Evolutionary conservation across 1,284 basidiomycete species (phyloP).

Genomic region (Mycena sp.): DNA sequence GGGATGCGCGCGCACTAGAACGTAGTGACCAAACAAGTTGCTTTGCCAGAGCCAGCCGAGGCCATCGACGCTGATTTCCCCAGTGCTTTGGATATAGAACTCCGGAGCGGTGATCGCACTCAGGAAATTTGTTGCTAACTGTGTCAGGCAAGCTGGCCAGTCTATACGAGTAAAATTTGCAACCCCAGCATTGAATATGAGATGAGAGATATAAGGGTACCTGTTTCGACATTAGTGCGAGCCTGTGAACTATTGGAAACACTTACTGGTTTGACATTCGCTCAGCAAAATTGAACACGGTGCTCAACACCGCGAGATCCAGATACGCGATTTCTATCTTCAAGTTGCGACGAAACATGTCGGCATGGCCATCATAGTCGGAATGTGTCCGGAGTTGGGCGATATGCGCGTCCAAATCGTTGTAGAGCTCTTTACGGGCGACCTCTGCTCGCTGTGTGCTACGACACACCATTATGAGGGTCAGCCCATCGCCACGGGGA

Average conservation of each 20-base stretch:
- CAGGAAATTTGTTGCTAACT: constrained; percentile 61
- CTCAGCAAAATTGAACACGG: constrained; percentile 72
- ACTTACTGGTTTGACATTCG: constrained; percentile 66
- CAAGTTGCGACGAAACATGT: constrained; percentile 69
- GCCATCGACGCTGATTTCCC: constrained; percentile 73
- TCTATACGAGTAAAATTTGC: constrained; percentile 71
- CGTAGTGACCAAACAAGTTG: constrained; percentile 86
- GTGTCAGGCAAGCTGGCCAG: constrained; percentile 58
- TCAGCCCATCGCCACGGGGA: constrained; percentile 57
- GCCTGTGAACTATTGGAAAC: neutral
- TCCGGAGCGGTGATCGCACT: constrained; percentile 64
- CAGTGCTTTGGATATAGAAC: constrained; percentile 70
- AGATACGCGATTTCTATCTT: constrained; percentile 69
- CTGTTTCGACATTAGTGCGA: constrained; percentile 50
- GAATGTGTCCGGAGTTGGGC: constrained; percentile 43
- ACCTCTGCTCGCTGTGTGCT: constrained; percentile 69
- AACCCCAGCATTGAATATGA: constrained; percentile 87
- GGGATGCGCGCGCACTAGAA: constrained; percentile 62
- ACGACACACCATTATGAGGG: constrained; percentile 87
- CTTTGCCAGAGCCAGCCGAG: constrained; percentile 88
- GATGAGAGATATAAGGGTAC: constrained; percentile 84
- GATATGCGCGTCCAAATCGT: constrained; percentile 64
- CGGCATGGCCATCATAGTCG: constrained; percentile 58
- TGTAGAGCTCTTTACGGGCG: constrained; percentile 65
- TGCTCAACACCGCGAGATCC: constrained; percentile 73